These are phyloP conservation scores for Nitzschia putrida DNA, from an alignment of 108 stramenopile genomes.

Conservation along the genomic window DNA sequence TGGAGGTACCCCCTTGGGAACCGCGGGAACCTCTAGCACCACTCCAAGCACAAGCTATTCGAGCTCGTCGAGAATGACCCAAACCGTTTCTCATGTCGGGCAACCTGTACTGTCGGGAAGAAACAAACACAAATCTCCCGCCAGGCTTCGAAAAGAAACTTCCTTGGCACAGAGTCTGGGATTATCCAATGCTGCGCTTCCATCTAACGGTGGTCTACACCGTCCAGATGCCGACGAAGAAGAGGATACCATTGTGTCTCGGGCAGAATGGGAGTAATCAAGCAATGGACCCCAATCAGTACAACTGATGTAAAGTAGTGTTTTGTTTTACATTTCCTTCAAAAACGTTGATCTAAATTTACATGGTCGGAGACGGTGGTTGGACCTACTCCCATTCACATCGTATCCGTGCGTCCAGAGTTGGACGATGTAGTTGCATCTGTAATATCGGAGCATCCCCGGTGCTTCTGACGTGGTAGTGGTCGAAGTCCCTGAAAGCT, in stretches of 20 bases:
- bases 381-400: too few species aligned
- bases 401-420: neutral
- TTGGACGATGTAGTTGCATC: neutral
- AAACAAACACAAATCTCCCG: too few species aligned
- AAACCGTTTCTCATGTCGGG: neutral
- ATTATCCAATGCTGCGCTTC: too few species aligned
- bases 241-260: conserved; percentile 11
- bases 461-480: neutral
- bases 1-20: neutral
- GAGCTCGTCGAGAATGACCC: neutral
- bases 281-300: neutral
- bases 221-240: neutral
- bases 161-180: too few species aligned
- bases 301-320: too few species aligned
- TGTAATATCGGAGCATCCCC: conserved; percentile 1
- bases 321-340: too few species aligned
- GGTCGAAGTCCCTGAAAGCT: conserved; percentile 7
- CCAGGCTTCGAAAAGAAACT: too few species aligned
- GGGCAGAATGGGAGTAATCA: conserved; percentile 14
- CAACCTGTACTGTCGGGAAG: too few species aligned
- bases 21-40: neutral
- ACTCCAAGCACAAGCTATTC: neutral
- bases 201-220: too few species aligned
- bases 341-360: too few species aligned
- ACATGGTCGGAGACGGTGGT: too few species aligned